Conservation (phyloP, 208 protist species). For the Strigomonas galati region DNA sequence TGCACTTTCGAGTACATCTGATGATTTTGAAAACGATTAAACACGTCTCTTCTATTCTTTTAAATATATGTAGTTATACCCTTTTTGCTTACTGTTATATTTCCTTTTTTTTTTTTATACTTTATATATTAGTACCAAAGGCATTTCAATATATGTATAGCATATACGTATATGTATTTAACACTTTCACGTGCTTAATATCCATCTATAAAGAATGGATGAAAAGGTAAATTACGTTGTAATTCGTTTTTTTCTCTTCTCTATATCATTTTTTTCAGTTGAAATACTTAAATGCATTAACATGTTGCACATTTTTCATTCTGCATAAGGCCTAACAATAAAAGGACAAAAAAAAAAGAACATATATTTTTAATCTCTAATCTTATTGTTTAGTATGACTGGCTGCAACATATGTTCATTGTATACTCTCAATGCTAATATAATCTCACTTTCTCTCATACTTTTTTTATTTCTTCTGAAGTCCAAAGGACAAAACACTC, state of each 20-base stretch:
- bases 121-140: neutral
- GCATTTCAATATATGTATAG: too few relatives aligned
- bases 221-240: neutral
- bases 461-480: conserved; percentile 2
- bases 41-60: too few relatives aligned
- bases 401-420: too few relatives aligned
- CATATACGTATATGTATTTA: too few relatives aligned
- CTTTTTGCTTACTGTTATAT: neutral
- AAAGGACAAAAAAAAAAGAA: neutral
- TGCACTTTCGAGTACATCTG: conserved; percentile 6
- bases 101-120: neutral
- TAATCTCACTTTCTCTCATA: too few relatives aligned
- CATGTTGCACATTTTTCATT: too few relatives aligned
- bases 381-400: neutral
- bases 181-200: too few relatives aligned
- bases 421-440: too few relatives aligned
- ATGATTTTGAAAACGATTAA: conserved; percentile 10
- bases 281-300: too few relatives aligned
- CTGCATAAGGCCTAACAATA: neutral
- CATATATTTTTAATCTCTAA: neutral
- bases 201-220: too few relatives aligned
- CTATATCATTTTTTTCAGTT: conserved; percentile 5
- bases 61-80: too few relatives aligned
- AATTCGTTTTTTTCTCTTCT: conserved; percentile 1
- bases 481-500: too few relatives aligned